Evolutionary conservation across 2,329 filamentous ascomycete genomes (phyloP).

Genomic region (Exophiala alcalophila): DNA sequence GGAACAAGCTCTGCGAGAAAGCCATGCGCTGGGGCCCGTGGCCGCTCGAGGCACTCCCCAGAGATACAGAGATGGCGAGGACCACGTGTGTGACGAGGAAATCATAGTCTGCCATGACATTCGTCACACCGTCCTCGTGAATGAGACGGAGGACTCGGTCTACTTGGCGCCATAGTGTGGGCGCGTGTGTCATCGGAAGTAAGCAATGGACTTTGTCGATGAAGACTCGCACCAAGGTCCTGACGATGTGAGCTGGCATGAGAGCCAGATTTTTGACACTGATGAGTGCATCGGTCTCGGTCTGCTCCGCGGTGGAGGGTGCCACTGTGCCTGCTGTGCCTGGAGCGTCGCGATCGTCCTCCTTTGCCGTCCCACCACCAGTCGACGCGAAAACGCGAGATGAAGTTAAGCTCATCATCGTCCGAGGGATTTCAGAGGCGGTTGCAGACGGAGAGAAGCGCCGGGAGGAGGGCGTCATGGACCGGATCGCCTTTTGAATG

Average conservation of each 20-base stretch:
- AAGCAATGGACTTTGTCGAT: slow-evolving; percentile 27
- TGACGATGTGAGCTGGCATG: slow-evolving; percentile 12
- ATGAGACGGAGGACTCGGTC: slow-evolving; percentile 5
- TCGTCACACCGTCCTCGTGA: background rate
- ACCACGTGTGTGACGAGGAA: slow-evolving; percentile 30
- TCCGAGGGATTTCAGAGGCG: slow-evolving; percentile 25
- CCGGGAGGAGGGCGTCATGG: slow-evolving; percentile 1
- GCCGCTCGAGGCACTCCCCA: slow-evolving; percentile 28
- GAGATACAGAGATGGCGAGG: slow-evolving; percentile 30
- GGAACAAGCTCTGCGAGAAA: slow-evolving; percentile 28
- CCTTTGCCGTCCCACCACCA: background rate
- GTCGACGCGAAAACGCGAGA: slow-evolving; percentile 19
- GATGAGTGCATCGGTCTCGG: too few species aligned
- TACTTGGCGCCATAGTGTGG: slow-evolving; percentile 25
- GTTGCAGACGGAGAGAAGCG: too few species aligned
- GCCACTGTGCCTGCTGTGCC: too few species aligned
- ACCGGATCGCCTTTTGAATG: background rate
- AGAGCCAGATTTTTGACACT: slow-evolving; percentile 5
- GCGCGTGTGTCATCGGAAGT: slow-evolving; percentile 25
- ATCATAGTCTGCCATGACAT: slow-evolving; percentile 24
- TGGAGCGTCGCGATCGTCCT: too few species aligned
- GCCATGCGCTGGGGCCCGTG: slow-evolving; percentile 29
- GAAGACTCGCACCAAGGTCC: slow-evolving; percentile 29
- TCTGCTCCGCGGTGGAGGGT: too few species aligned
- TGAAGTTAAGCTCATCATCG: slow-evolving; percentile 31